phyloP scores from a whole-genome alignment of 495 filamentous ascomycete genomes.

The Xylaria telfairii region DNA sequence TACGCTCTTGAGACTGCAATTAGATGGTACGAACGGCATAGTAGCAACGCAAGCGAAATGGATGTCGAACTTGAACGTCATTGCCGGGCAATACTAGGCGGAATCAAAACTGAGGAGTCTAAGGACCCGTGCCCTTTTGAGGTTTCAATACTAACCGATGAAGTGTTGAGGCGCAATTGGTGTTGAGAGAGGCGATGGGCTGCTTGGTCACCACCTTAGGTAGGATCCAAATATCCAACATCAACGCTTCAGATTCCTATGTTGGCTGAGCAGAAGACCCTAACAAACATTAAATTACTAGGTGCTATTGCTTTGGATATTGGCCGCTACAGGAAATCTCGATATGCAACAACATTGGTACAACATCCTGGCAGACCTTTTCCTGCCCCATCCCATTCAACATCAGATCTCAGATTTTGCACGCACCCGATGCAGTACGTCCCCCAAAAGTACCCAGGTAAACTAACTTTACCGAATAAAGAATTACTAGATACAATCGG shows the following conservation, averaged over 20 bases:
- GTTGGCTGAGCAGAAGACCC: too few species aligned
- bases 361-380: neutral
- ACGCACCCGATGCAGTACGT: too few species aligned
- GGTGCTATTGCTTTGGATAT: neutral
- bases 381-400: neutral
- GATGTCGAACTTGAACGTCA: constrained; percentile 16
- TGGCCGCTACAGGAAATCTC: neutral
- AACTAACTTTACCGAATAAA: too few species aligned
- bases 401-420: neutral
- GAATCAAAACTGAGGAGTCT: constrained; percentile 22
- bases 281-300: neutral
- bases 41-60: neutral
- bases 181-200: neutral
- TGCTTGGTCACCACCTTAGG: neutral
- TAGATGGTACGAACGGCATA: constrained; percentile 21
- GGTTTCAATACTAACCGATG: constrained; percentile 5
- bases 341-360: neutral
- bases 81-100: constrained; percentile 7
- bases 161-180: constrained; percentile 17
- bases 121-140: constrained; percentile 20
- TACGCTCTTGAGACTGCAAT: constrained; percentile 15
- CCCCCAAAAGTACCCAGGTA: too few species aligned
- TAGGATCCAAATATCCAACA: neutral
- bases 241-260: neutral
- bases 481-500: too few species aligned